Conservation (phyloP, 2,329 filamentous ascomycete genomes). For the Colletotrichum spinosum region DNA sequence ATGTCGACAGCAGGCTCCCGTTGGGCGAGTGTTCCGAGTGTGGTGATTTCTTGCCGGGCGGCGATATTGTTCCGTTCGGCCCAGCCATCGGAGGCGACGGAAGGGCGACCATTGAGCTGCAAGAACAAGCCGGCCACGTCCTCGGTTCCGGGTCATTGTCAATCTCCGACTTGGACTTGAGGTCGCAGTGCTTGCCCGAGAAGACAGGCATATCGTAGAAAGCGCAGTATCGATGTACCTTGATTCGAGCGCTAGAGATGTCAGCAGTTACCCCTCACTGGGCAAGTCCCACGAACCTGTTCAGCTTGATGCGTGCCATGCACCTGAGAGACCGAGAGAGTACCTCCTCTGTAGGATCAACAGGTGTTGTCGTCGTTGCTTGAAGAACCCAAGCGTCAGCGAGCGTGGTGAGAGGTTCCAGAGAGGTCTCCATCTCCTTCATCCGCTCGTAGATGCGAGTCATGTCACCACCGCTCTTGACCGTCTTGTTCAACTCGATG, state of each 20-base stretch:
- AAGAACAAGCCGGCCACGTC: constrained; percentile 50
- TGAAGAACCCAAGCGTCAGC: constrained; percentile 50
- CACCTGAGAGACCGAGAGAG: constrained; percentile 57
- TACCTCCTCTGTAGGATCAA: constrained; percentile 53
- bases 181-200: constrained; percentile 60
- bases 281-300: constrained; percentile 50
- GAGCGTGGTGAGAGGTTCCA: constrained; percentile 52
- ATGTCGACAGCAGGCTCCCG: constrained; percentile 38
- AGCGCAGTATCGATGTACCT: constrained; percentile 63
- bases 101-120: constrained; percentile 44
- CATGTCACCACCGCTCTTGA: constrained; percentile 52
- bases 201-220: constrained; percentile 64
- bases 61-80: constrained; percentile 43
- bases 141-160: constrained; percentile 44
- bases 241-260: constrained; percentile 58
- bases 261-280: constrained; percentile 4
- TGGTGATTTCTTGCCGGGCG: constrained; percentile 38
- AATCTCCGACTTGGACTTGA: constrained; percentile 48
- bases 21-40: constrained; percentile 33
- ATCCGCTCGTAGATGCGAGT: constrained; percentile 53
- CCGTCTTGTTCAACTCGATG: constrained; percentile 57
- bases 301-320: constrained; percentile 62
- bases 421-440: constrained; percentile 52
- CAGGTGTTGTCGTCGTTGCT: constrained; percentile 48
- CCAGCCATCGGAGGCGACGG: constrained; percentile 44